phyloP scores from a whole-genome alignment of 306 rosid genomes.

The Albizia julibrissin region DNA sequence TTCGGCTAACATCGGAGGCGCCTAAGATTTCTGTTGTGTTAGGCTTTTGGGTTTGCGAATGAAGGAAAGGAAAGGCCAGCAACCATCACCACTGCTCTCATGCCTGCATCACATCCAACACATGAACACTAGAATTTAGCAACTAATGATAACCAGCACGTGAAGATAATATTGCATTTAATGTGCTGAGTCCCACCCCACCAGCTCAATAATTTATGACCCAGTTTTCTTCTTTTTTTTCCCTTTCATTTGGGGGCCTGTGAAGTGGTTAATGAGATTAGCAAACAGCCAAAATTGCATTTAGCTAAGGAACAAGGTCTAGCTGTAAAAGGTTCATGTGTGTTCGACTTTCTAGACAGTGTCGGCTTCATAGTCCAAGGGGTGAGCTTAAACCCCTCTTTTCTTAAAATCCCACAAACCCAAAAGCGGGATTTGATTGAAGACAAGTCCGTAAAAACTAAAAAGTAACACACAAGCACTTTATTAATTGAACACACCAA shows the following conservation, averaged over 20 bases:
- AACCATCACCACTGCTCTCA: constrained; percentile 43
- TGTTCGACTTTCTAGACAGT: not conserved
- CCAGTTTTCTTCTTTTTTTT: not conserved
- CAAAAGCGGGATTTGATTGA: constrained; percentile 19
- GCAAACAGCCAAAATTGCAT: constrained; percentile 1
- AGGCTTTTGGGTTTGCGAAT: constrained; percentile 36
- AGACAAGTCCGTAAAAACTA: constrained; percentile 12
- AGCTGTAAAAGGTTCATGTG: not conserved
- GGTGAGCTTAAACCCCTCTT: not conserved
- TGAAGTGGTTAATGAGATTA: not conserved
- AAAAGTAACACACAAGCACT: constrained; percentile 10
- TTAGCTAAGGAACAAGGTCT: constrained; percentile 3
- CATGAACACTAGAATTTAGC: not conserved
- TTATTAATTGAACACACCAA: not conserved
- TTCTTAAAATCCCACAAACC: constrained; percentile 3
- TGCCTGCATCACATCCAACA: constrained; percentile 44
- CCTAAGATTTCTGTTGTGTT: constrained; percentile 31
- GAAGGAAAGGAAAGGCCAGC: constrained; percentile 44
- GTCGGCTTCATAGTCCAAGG: not conserved
- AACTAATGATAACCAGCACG: not conserved
- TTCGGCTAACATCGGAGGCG: not conserved
- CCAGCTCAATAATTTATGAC: too few species aligned
- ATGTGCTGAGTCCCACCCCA: not conserved
- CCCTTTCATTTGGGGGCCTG: not conserved
- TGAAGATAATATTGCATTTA: not conserved